Evolutionary conservation across 2,329 filamentous ascomycete genomes (phyloP).

Genomic region (Onygenales sp.): DNA sequence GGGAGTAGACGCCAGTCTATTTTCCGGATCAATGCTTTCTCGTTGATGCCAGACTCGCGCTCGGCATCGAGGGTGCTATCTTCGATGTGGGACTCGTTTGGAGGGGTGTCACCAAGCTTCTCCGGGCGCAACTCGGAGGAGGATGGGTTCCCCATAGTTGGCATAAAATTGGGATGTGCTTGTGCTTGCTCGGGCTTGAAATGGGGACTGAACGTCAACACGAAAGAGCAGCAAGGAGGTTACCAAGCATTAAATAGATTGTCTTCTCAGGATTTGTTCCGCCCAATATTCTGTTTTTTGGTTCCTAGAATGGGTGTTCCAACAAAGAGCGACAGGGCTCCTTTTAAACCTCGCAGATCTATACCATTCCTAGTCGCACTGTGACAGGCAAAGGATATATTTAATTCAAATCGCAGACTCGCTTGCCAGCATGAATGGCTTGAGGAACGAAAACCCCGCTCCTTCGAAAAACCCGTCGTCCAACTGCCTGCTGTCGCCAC

Average conservation of each 20-base stretch:
- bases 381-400: not conserved
- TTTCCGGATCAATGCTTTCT: constrained; percentile 27
- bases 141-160: too few relatives aligned
- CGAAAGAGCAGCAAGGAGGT: too few relatives aligned
- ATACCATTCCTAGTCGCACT: not conserved
- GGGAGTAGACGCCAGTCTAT: constrained; percentile 58
- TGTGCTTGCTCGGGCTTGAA: not conserved
- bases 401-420: too few relatives aligned
- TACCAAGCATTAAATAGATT: too few relatives aligned
- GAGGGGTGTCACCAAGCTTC: not conserved
- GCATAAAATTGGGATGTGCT: not conserved
- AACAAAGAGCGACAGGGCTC: not conserved
- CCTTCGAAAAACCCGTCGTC: not conserved
- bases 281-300: not conserved
- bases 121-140: not conserved
- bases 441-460: not conserved
- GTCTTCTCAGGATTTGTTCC: not conserved
- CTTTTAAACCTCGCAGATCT: not conserved
- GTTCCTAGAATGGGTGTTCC: not conserved
- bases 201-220: not conserved
- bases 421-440: too few relatives aligned
- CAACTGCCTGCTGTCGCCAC: too few relatives aligned
- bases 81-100: not conserved
- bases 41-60: constrained; percentile 8
- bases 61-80: not conserved